Evolutionary conservation across 768 basidiomycete species (phyloP), one percentile per base, ranked within the genome.

Genomic region (Termitomyces sp.): DNA sequence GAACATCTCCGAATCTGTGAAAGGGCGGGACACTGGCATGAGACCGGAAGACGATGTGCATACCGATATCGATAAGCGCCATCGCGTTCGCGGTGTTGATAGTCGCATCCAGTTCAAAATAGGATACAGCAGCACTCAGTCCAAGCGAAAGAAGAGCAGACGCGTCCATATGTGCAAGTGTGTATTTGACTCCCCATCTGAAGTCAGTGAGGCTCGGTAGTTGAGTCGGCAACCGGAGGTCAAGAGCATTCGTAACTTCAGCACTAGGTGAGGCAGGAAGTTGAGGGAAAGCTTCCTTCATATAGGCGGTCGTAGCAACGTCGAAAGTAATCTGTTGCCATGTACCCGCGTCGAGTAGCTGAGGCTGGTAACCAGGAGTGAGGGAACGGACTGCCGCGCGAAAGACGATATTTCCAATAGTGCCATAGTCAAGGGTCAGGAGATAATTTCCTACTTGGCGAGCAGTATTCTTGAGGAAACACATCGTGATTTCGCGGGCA

Each of bases 371-470:
- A 29, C 58, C 53, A 28, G 58, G 53, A 4, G 59, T 60, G 42
- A 60, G 50, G 9, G 54, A 44, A 18, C 59, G 59, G 22, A 60
- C 59, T 16, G 42, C 42, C 29, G 58, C 59, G 42, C 54, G 59
- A n/a, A 60, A 29, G 18, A 39, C 44, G 18, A 56, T 51, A 45
- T 60, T 60, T 24, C 39, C 39, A 20, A 60, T 37, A 33, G 59
- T 46, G 15, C 34, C 36, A 28, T 46, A 42, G 16, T 55, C 58
- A 2, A 59, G 33, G 6, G 54, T 55, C 7, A 16, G 18, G 9
- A 58, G 51, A 18, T 39, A 48, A 5, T 36, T 15, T 26, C 20
- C 39, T 18, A 49, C 28, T 48, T 18, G 28, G 31, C 28, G 37
- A 37, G 39, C 26, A n/a, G 57, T 15, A 22, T 22, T 28, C 12